phyloP scores from a whole-genome alignment of 768 basidiomycete species.

The Ramaria rubella region DNA sequence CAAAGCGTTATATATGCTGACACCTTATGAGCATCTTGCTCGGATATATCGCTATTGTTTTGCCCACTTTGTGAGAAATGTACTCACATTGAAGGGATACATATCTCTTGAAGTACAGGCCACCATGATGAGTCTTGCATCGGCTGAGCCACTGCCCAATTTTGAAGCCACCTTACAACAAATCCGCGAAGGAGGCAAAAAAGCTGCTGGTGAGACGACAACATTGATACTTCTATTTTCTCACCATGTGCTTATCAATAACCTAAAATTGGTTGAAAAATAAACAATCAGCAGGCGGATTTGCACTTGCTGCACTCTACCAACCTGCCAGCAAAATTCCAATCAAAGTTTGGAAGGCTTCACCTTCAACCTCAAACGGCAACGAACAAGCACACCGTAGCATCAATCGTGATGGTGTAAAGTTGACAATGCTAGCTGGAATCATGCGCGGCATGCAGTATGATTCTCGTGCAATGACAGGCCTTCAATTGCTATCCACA shows the following conservation, averaged over 20 bases:
- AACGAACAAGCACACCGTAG: slow-evolving; percentile 23
- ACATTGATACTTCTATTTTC: background rate
- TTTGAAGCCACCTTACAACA: slow-evolving; percentile 12
- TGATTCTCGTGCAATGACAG: background rate
- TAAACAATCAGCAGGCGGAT: slow-evolving; percentile 15
- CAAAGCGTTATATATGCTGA: slow-evolving; percentile 12
- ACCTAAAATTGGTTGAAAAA: slow-evolving; percentile 26
- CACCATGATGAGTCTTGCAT: slow-evolving; percentile 25
- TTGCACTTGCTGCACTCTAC: slow-evolving; percentile 23
- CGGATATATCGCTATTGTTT: slow-evolving; percentile 20
- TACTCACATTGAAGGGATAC: slow-evolving; percentile 12
- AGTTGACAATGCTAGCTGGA: slow-evolving; percentile 21
- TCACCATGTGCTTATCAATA: background rate
- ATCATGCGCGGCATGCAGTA: slow-evolving; percentile 19
- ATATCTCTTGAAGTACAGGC: slow-evolving; percentile 4
- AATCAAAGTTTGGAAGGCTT: slow-evolving; percentile 23
- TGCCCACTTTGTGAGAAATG: slow-evolving; percentile 20
- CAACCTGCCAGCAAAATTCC: slow-evolving; percentile 24
- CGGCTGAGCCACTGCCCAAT: slow-evolving; percentile 16
- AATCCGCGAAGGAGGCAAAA: slow-evolving; percentile 19
- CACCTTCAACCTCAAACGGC: slow-evolving; percentile 21
- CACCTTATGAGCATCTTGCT: slow-evolving; percentile 24
- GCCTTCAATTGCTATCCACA: background rate
- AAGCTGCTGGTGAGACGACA: slow-evolving; percentile 17
- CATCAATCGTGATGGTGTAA: slow-evolving; percentile 21